These are phyloP conservation scores for Hypsizygus ulmarius DNA, from an alignment of 1,284 basidiomycete genomes.

Conservation along the genomic window DNA sequence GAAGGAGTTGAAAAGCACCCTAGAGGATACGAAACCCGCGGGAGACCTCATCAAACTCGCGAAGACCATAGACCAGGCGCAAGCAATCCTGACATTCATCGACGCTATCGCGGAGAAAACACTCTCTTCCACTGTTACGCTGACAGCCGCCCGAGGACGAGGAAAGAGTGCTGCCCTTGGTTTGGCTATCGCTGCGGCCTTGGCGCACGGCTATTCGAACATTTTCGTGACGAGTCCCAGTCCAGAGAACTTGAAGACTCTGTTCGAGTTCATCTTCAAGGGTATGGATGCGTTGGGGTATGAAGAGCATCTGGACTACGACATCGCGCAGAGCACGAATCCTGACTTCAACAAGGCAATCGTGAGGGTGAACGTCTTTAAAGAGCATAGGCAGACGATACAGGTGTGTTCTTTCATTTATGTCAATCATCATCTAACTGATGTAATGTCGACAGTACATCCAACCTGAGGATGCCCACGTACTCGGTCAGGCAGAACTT, in stretches of 20 bases:
- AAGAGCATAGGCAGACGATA: conserved; percentile 90
- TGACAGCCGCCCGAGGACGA: conserved; percentile 93
- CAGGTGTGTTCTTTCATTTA: conserved; percentile 53
- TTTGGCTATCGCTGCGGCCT: conserved; percentile 88
- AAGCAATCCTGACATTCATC: conserved; percentile 89
- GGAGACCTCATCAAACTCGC: conserved; percentile 91
- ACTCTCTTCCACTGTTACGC: conserved; percentile 90
- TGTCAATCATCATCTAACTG: conserved; percentile 3
- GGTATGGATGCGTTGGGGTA: conserved; percentile 94
- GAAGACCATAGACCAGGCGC: conserved; percentile 91
- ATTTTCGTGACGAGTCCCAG: conserved; percentile 98
- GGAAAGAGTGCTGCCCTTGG: conserved; percentile 98
- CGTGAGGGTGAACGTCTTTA: conserved; percentile 94
- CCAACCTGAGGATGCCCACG: conserved; percentile 95
- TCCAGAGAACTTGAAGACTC: conserved; percentile 95
- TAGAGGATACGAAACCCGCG: conserved; percentile 85
- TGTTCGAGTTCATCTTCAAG: conserved; percentile 99
- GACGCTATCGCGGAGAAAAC: conserved; percentile 93
- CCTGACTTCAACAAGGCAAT: conserved; percentile 95
- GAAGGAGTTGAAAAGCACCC: conserved; percentile 76
- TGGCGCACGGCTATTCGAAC: conserved; percentile 95
- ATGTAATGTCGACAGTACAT: conserved; percentile 69
- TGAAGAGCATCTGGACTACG: conserved; percentile 97
- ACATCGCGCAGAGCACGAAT: conserved; percentile 92
- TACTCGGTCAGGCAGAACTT: conserved; percentile 96